Conservation (phyloP, 75 land plant genomes). For the Picea sitchensis region DNA sequence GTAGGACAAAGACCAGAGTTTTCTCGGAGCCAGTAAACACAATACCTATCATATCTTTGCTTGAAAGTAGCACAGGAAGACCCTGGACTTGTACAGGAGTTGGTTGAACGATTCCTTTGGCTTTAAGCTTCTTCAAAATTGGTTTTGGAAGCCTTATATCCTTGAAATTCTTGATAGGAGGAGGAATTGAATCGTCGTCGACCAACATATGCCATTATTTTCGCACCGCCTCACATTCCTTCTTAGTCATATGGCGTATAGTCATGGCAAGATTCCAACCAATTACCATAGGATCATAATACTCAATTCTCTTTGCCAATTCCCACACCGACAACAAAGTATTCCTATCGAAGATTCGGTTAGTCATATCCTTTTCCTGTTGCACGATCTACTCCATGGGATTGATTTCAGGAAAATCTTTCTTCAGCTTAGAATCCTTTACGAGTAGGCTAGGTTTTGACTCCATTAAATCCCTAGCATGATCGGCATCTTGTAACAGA, state of each 20-base stretch:
- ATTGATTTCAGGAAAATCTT: no score
- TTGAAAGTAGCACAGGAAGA: conserved; percentile 9
- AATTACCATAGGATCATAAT: conserved; percentile 71
- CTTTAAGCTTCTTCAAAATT: no score
- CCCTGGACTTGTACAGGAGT: not conserved
- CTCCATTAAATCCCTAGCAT: no score
- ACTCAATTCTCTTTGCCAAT: conserved; percentile 5
- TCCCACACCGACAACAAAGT: no score
- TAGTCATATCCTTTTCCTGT: no score
- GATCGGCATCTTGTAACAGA: no score
- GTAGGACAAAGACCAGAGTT: conserved; percentile 25
- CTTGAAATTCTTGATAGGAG: conserved; percentile 43
- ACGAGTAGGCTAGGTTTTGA: no score
- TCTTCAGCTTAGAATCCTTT: no score
- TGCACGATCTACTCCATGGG: no score
- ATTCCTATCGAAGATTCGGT: no score
- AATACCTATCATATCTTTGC: conserved; percentile 35
- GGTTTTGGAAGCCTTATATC: no score
- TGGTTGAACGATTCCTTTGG: no score
- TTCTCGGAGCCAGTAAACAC: conserved; percentile 34
- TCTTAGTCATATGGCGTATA: conserved; percentile 45
- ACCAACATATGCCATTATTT: conserved; percentile 84
- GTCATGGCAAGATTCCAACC: conserved; percentile 80
- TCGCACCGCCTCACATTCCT: conserved; percentile 34
- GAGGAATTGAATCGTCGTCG: conserved; percentile 74